Percentiles rank a stretch among this genome's conserved stretches.
Conservation (phyloP, 2,329 filamentous ascomycete genomes). For the Aureobasidium lini region DNA sequence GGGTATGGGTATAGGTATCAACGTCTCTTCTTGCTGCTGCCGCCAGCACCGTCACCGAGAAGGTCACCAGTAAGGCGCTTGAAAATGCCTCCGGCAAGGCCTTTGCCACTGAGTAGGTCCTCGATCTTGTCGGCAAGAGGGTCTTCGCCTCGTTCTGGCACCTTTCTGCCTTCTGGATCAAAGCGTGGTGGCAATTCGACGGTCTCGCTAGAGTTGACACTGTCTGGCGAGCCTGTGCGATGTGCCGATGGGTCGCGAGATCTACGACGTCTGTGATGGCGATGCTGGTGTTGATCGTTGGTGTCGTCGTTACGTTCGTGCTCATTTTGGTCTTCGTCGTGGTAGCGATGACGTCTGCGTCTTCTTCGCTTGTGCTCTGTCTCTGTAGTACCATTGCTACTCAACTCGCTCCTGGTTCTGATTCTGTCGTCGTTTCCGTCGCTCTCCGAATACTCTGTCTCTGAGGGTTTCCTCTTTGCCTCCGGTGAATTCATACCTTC, state of each 20-base stretch:
- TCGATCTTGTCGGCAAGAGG: slow-evolving; percentile 25
- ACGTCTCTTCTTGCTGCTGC: slow-evolving; percentile 1
- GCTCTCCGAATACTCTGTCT: background rate
- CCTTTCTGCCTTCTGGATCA: slow-evolving; percentile 28
- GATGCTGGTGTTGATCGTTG: background rate
- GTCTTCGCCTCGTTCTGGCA: slow-evolving; percentile 22
- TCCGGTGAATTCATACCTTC: slow-evolving; percentile 11
- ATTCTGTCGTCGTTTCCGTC: slow-evolving; percentile 7
- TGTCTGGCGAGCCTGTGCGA: slow-evolving; percentile 12
- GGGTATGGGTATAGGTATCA: background rate
- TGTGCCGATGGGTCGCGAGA: background rate
- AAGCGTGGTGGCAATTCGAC: slow-evolving; percentile 31
- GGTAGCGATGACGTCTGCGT: slow-evolving; percentile 9
- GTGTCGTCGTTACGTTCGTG: background rate
- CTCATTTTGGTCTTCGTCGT: background rate
- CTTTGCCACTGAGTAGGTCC: slow-evolving; percentile 24
- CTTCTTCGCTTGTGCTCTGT: slow-evolving; percentile 9
- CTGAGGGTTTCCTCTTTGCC: background rate
- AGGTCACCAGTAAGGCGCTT: slow-evolving; percentile 21
- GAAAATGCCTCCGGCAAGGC: slow-evolving; percentile 23
- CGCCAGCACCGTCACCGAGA: background rate
- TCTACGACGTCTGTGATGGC: slow-evolving; percentile 7
- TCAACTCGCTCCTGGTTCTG: slow-evolving; percentile 5
- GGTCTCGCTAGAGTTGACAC: slow-evolving; percentile 22
- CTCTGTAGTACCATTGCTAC: slow-evolving; percentile 10